A percentile compares a stretch with the other conserved stretches of the same genome.
These are phyloP conservation scores for Dactylellina haptotyla DNA, from an alignment of 2,329 filamentous ascomycete genomes.

Conservation along the genomic window DNA sequence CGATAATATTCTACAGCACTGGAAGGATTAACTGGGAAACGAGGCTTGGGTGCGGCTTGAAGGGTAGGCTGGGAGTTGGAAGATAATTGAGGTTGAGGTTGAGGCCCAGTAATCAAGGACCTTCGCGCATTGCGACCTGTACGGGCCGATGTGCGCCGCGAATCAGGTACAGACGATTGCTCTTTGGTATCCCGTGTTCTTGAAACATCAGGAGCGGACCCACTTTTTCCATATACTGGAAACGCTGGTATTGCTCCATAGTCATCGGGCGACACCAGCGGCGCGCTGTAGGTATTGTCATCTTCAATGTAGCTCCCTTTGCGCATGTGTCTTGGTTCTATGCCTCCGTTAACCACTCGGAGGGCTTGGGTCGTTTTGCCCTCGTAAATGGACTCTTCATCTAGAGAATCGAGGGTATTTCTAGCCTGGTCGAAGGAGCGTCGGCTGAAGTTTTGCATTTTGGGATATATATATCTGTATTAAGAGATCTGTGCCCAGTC, in stretches of 20 bases:
- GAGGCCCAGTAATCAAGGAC: slow-evolving; percentile 45
- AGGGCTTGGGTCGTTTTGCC: slow-evolving; percentile 27
- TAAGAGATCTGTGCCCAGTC: background rate
- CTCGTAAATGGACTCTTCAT: slow-evolving; percentile 49
- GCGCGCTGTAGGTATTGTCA: slow-evolving; percentile 35
- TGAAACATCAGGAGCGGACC: slow-evolving; percentile 51
- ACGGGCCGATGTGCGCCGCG: slow-evolving; percentile 28
- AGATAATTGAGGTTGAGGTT: slow-evolving; percentile 42
- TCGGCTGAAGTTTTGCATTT: slow-evolving; percentile 51
- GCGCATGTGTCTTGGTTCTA: slow-evolving; percentile 50
- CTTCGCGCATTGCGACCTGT: slow-evolving; percentile 37
- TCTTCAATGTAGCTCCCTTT: slow-evolving; percentile 50
- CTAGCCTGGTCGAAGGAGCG: slow-evolving; percentile 40
- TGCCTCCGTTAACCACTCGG: slow-evolving; percentile 47
- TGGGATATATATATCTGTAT: too few relatives aligned
- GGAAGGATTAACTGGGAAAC: slow-evolving; percentile 45
- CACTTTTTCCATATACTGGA: slow-evolving; percentile 35
- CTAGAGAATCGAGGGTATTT: slow-evolving; percentile 36
- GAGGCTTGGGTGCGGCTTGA: slow-evolving; percentile 29
- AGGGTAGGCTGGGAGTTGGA: background rate
- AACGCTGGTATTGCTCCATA: slow-evolving; percentile 33
- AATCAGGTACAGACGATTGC: slow-evolving; percentile 6
- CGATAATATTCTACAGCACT: slow-evolving; percentile 34
- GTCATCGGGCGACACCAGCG: slow-evolving; percentile 35
- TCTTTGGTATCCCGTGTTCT: slow-evolving; percentile 37